A percentile compares a stretch with the other conserved stretches of the same genome.
phyloP scores from a whole-genome alignment of 306 rosid genomes.

The Arachis hypogaea region DNA sequence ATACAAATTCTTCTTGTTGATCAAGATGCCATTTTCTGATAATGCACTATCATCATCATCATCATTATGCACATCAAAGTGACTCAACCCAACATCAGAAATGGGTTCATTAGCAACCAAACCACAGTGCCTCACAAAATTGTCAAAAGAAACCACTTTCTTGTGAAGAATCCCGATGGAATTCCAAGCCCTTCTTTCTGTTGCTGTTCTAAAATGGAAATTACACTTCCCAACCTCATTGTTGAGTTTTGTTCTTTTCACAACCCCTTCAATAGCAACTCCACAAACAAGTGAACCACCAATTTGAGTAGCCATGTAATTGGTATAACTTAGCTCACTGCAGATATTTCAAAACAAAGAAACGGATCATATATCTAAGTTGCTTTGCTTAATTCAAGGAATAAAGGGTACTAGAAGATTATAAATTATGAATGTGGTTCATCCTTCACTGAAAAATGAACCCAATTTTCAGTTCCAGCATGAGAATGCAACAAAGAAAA shows the following conservation, averaged over 20 bases:
- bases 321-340: slow-evolving; percentile 1
- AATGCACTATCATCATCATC: neutral
- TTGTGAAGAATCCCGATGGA: neutral
- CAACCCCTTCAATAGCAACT: slow-evolving; percentile 15
- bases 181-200: slow-evolving; percentile 16
- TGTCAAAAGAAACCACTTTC: slow-evolving; percentile 10
- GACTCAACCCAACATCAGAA: slow-evolving; percentile 3
- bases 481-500: neutral
- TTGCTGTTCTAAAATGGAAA: slow-evolving; percentile 12
- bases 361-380: neutral
- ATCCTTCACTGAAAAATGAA: neutral
- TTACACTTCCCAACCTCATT: slow-evolving; percentile 9
- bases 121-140: slow-evolving; percentile 15
- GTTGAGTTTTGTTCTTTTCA: neutral
- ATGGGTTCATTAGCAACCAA: slow-evolving; percentile 1
- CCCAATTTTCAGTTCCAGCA: neutral
- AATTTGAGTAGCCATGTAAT: neutral
- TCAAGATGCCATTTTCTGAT: slow-evolving; percentile 10
- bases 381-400: slow-evolving; percentile 2
- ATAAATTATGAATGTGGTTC: neutral
- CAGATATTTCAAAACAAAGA: neutral
- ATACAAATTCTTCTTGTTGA: neutral
- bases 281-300: slow-evolving; percentile 25
- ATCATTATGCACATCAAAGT: slow-evolving; percentile 3
- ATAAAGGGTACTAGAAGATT: slow-evolving; percentile 2